Base-by-base conservation (phyloP, 1,284 basidiomycete species). In the Cryptococcus sp. region DNA sequence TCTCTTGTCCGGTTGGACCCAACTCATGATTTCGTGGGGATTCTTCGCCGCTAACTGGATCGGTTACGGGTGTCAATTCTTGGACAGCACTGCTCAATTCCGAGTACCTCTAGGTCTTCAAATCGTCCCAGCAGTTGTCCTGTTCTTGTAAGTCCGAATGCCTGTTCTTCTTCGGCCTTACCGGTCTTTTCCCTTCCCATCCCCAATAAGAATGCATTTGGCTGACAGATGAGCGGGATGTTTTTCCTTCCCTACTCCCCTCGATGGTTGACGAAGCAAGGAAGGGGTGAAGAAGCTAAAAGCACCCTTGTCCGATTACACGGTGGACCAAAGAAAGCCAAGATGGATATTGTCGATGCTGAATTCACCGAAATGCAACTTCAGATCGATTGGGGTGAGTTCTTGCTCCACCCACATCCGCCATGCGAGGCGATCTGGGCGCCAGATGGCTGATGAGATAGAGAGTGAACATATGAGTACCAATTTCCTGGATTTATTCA, bases 21-120 rank as follows among this genome's bases (percentile, higher is more conserved):
- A 85, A 61, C 52, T 64, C 32, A 66, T 67, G 62, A 66, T 63
- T 39, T 45, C 45, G 7, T 60, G 53, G 49, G 62, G 83, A 1
- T 82, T 84, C 59, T 81, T 85, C 54, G 80, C 80, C 22, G 83
- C 82, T 0, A 85, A 83, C 60, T 82, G 54, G 51, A 79, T 84
- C 36, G 82, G 83, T 2, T 85, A 83, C 61, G 82, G 82, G 3
- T 81, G 76, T 46, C 78, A 81, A 59, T 83, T 73, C 62, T 74
- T 84, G 56, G 62, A 77, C 9, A 75, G 76, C n/a, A 73, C 80
- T 53, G 69, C 64, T 0, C 79, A 80, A 40, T 85, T 81, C 80
- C 73, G 83, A 28, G 46, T 73, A 18, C 72, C 73, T 19, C 59
- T 72, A 44, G 70, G 56, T 14, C 59, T 75, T 40, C 73, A 75